phyloP scores from a whole-genome alignment of 129 eudicot genomes.

The Silybum marianum region DNA sequence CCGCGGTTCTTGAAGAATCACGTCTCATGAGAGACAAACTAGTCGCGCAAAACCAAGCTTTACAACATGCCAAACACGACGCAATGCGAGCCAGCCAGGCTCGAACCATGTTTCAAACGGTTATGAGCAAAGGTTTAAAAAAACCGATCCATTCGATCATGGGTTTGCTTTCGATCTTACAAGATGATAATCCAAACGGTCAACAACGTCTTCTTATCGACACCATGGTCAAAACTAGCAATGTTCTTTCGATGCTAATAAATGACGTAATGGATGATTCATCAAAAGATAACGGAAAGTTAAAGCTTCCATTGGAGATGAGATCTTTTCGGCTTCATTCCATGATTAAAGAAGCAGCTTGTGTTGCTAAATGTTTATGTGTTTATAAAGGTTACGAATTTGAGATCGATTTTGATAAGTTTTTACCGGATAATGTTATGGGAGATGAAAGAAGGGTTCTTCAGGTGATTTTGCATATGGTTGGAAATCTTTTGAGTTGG shows the following conservation, averaged over 20 bases:
- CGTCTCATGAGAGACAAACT: conserved; percentile 67
- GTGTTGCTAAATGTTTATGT: conserved; percentile 69
- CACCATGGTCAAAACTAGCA: conserved; percentile 62
- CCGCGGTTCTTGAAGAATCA: conserved; percentile 79
- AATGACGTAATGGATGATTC: conserved; percentile 71
- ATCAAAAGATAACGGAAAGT: conserved; percentile 45
- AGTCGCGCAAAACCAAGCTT: conserved; percentile 65
- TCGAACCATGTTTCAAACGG: conserved; percentile 57
- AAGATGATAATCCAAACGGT: conserved; percentile 42
- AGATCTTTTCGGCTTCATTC: conserved; percentile 53
- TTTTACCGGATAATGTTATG: conserved; percentile 57
- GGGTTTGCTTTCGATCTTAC: conserved; percentile 67
- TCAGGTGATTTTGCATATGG: conserved; percentile 82
- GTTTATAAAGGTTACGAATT: conserved; percentile 52
- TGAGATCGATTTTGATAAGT: conserved; percentile 50
- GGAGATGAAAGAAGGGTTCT: conserved; percentile 77
- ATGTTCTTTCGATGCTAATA: conserved; percentile 57
- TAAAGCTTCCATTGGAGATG: conserved; percentile 54
- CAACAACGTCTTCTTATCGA: conserved; percentile 53
- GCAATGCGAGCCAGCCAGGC: conserved; percentile 79
- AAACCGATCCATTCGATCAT: conserved; percentile 77
- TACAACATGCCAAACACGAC: conserved; percentile 64
- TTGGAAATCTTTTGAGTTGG: conserved; percentile 58
- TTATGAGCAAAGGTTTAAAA: conserved; percentile 67
- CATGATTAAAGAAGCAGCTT: conserved; percentile 67